phyloP scores from a whole-genome alignment of 2,329 filamentous ascomycete species.

The Stemphylium beticola region DNA sequence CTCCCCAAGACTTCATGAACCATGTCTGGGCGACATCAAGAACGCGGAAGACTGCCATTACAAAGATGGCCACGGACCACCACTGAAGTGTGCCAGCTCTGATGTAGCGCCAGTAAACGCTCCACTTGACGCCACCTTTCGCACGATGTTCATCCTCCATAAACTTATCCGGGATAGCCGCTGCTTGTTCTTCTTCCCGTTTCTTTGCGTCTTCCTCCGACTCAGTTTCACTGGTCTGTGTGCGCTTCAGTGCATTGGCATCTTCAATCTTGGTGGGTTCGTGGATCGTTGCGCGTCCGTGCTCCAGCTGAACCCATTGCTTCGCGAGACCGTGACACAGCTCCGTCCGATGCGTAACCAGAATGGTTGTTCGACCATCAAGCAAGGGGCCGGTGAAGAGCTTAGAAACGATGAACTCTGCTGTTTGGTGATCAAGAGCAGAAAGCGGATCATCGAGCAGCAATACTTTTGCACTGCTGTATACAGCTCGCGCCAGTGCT shows the following conservation, averaged over 20 bases:
- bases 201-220: constrained; percentile 47
- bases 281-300: constrained; percentile 60
- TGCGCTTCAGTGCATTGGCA: constrained; percentile 49
- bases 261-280: constrained; percentile 55
- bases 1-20: constrained; percentile 88
- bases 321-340: constrained; percentile 75
- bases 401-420: constrained; percentile 64
- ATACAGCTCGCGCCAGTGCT: constrained; percentile 66
- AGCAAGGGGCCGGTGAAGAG: constrained; percentile 63
- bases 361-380: constrained; percentile 60
- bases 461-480: constrained; percentile 61
- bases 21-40: constrained; percentile 72
- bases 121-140: constrained; percentile 74
- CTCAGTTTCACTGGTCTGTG: constrained; percentile 46
- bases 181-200: constrained; percentile 49
- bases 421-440: constrained; percentile 68
- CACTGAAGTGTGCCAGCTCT: constrained; percentile 76
- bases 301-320: constrained; percentile 73
- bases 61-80: constrained; percentile 71
- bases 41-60: constrained; percentile 69
- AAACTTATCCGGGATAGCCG: constrained; percentile 73
- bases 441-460: constrained; percentile 67
- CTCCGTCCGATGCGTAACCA: constrained; percentile 71
- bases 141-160: constrained; percentile 78
- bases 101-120: constrained; percentile 85